These are phyloP conservation scores for Beta lomatogona DNA, from an alignment of 179 eudicot species.

Conservation along the genomic window DNA sequence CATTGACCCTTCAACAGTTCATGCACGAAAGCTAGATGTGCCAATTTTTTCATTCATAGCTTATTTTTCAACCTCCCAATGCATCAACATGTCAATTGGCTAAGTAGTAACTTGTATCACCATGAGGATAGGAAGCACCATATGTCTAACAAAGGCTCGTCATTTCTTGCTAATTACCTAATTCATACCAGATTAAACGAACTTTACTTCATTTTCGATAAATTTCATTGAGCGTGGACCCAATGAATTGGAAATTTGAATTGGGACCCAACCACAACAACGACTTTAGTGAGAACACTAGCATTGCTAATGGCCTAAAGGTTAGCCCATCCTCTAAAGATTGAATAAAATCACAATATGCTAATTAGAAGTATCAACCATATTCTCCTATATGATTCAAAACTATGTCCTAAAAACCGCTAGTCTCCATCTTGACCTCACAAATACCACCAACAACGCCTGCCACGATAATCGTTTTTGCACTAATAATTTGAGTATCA, in stretches of 20 bases:
- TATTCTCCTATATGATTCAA: background rate
- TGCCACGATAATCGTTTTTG: background rate
- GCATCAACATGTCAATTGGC: background rate
- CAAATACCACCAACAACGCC: background rate
- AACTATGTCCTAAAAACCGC: background rate
- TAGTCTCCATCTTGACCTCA: background rate
- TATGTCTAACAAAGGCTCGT: background rate
- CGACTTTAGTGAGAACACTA: background rate
- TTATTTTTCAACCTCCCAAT: background rate
- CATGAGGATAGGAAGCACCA: background rate
- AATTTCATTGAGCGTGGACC: background rate
- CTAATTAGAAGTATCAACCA: background rate
- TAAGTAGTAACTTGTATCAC: background rate
- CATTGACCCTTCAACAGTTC: background rate
- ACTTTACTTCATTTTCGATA: background rate
- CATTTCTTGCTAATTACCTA: background rate
- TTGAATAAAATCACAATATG: background rate
- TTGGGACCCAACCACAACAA: background rate
- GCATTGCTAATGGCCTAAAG: background rate
- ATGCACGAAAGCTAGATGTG: background rate
- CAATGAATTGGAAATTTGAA: background rate
- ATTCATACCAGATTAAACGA: background rate
- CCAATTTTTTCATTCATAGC: background rate
- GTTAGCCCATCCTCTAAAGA: background rate
- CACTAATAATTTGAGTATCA: too few species aligned